Percentiles rank a stretch among this genome's conserved stretches.
Conservation (phyloP, 345 rosid species). For the Eucalyptus pumila region DNA sequence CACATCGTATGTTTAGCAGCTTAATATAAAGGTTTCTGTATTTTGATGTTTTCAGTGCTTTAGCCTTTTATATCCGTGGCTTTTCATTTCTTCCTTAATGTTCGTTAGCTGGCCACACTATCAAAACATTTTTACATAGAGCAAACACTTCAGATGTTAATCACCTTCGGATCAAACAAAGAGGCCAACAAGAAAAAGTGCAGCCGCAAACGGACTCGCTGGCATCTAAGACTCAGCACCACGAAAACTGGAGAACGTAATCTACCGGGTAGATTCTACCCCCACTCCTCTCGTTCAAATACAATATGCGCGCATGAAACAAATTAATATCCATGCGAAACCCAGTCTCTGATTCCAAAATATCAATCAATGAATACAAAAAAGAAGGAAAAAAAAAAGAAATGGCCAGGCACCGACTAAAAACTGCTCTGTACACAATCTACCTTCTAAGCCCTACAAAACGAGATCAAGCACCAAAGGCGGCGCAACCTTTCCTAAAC, state of each 20-base stretch:
- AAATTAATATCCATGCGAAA: no score
- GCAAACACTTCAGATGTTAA: not conserved
- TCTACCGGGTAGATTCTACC: not conserved
- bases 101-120: no score
- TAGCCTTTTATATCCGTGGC: not conserved
- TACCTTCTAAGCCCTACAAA: not conserved
- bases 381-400: no score
- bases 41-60: not conserved
- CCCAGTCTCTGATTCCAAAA: no score
- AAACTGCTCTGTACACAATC: no score
- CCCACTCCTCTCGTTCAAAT: no score
- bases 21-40: not conserved
- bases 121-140: no score
- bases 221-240: not conserved
- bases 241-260: not conserved
- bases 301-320: no score
- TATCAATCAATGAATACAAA: no score
- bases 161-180: not conserved
- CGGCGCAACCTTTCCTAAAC: slow-evolving; percentile 26
- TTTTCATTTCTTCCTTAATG: no score
- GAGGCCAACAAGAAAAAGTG: not conserved
- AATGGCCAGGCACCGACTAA: no score
- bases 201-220: not conserved
- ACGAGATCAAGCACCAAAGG: not conserved
- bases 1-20: not conserved